Conservation (phyloP, 1,284 basidiomycete genomes). For the Exsudoporus floridanus region DNA sequence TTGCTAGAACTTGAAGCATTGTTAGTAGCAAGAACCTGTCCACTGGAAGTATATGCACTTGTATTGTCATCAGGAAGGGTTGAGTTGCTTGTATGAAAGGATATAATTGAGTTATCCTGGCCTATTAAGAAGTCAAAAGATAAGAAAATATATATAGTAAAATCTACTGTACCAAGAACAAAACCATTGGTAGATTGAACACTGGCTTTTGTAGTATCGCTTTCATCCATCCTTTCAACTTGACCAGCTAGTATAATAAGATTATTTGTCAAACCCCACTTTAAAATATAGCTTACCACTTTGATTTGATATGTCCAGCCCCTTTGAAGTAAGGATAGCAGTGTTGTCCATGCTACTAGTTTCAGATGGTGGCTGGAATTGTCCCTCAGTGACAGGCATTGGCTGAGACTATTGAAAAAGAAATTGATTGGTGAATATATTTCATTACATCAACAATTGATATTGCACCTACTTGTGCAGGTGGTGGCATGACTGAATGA, state of each 20-base stretch:
- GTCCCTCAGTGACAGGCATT: neutral
- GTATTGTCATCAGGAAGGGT: neutral
- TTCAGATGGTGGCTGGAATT: neutral
- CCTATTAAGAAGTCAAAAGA: neutral
- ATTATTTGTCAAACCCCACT: neutral
- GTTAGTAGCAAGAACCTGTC: neutral
- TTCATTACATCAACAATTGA: neutral
- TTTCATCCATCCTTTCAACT: neutral
- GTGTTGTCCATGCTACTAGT: neutral
- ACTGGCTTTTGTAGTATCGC: neutral
- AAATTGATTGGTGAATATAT: fast-evolving
- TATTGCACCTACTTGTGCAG: conserved; percentile 9
- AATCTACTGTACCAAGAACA: neutral
- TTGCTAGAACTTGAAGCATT: neutral
- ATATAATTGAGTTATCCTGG: neutral
- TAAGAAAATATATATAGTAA: too few species aligned
- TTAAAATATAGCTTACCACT: neutral
- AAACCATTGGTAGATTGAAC: neutral
- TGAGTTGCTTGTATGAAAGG: neutral
- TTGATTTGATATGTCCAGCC: neutral
- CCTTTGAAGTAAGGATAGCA: too few species aligned
- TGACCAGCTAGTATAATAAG: neutral
- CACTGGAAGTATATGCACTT: neutral
- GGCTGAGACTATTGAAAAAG: neutral
- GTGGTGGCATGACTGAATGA: neutral